A percentile compares a stretch with the other conserved stretches of the same genome.
These are phyloP conservation scores for Chlorella vulgaris DNA, from an alignment of 139 green algal genomes.

Conservation along the genomic window DNA sequence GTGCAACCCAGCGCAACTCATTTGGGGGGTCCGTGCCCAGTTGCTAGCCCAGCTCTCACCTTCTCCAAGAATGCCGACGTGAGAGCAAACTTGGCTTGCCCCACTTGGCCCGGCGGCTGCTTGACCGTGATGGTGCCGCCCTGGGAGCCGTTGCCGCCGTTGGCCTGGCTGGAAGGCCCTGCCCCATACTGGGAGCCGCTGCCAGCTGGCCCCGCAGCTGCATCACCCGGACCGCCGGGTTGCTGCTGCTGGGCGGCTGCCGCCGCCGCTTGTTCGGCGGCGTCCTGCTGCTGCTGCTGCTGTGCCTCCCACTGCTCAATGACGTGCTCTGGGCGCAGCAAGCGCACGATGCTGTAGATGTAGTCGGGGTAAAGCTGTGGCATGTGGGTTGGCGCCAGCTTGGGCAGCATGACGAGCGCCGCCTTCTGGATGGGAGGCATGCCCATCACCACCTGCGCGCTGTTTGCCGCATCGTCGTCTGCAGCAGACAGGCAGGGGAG, in stretches of 20 bases:
- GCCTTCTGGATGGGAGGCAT: slow-evolving; percentile 79
- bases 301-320: slow-evolving; percentile 37
- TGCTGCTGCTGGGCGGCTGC: slow-evolving; percentile 2
- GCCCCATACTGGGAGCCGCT: neutral
- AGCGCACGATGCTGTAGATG: slow-evolving; percentile 43
- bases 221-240: neutral
- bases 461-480: slow-evolving; percentile 60
- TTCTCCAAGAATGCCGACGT: slow-evolving; percentile 48
- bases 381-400: slow-evolving; percentile 59
- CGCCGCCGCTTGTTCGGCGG: neutral
- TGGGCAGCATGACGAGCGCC: slow-evolving; percentile 64
- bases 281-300: slow-evolving; percentile 37
- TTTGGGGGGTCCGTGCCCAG: too few relatives aligned
- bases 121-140: neutral
- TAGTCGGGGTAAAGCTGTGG: slow-evolving; percentile 63
- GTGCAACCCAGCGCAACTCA: too few relatives aligned
- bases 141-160: too few relatives aligned
- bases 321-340: slow-evolving; percentile 50
- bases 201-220: neutral
- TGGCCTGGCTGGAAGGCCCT: neutral
- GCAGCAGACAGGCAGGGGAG: slow-evolving; percentile 1
- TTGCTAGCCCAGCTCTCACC: too few relatives aligned
- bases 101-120: slow-evolving; percentile 8
- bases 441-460: slow-evolving; percentile 36
- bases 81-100: slow-evolving; percentile 39